Evolutionary conservation across 768 basidiomycete species (phyloP), one percentile per base, ranked within the genome.

Genomic region (Leccinellum rugosiceps): DNA sequence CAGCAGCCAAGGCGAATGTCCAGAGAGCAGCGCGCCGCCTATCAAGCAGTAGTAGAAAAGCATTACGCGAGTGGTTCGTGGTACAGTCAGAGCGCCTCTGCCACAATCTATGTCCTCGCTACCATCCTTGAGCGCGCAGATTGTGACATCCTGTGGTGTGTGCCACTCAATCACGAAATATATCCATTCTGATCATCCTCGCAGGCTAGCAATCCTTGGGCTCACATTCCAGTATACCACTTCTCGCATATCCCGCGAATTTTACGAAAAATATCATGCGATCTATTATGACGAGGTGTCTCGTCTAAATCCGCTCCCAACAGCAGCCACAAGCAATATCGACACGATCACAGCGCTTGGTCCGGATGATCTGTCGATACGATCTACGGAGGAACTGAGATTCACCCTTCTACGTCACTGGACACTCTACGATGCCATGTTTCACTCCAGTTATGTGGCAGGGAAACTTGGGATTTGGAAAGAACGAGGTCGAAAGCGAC

Each of bases 341-440:
- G 76, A 77, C 52, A 75, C 78, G 15, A 68, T 77, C 58, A 78
- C 79, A 53, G 81, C 85, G 0, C 74, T 85, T 25, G 83, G 81
- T 60, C 90, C 96, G 2, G 94, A 98, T 63, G 95, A 98, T 68
- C 76, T 80, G 57, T 84, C 87, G 30, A 85, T 99, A 61, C 83
- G 92, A 38, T 78, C 87, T 41, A 86, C 85, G 31, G 93, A 95
- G 52, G 97, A 99, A 72, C 77, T 98, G 53, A 82, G 97, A 25
- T 98, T 99, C 72, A 94, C 88, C 75, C 81, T 98, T 53, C 94
- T 95, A 69, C 82, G 96, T 56, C 97, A 98, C 75, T 99, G 97
- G 97, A 98, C 90, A 30, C 75, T 99, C 47, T 98, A 98, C 68
- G 97, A 99, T 67, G 87, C 95, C 11, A 98, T 99, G 97, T 87